Evolutionary conservation across 2,329 filamentous ascomycete genomes (phyloP).

Genomic region (Escovopsis weberi): DNA sequence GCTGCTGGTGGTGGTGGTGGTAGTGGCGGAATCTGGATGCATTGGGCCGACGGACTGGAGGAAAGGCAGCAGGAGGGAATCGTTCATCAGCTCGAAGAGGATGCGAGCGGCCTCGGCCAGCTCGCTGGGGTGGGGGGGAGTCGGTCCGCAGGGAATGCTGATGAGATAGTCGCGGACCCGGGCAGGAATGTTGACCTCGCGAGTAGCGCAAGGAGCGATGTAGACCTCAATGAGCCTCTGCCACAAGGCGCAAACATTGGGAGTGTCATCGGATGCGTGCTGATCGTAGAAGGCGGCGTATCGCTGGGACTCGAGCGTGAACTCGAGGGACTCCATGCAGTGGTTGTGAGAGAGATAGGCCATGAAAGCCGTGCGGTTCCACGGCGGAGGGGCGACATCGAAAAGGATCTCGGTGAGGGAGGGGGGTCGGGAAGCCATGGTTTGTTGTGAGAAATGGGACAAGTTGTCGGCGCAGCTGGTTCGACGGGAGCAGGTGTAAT

Average conservation of each 20-base stretch:
- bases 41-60: conserved; percentile 48
- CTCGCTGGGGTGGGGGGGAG: conserved; percentile 57
- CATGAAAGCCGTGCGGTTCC: conserved; percentile 86
- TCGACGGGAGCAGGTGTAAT: conserved; percentile 29
- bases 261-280: conserved; percentile 24
- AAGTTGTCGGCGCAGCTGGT: conserved; percentile 33
- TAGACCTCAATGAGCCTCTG: conserved; percentile 79
- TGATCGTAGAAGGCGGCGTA: conserved; percentile 51
- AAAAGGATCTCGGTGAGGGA: conserved; percentile 77
- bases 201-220: conserved; percentile 68
- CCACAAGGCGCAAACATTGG: conserved; percentile 72
- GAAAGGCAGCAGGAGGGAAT: conserved; percentile 86
- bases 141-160: conserved; percentile 33
- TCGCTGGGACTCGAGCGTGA: conserved; percentile 83
- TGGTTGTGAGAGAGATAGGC: conserved; percentile 94
- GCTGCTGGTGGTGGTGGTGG: conserved; percentile 6
- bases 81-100: conserved; percentile 93
- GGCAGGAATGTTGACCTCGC: conserved; percentile 82
- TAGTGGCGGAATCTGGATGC: conserved; percentile 15
- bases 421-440: conserved; percentile 32
- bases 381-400: conserved; percentile 74
- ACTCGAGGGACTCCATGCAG: conserved; percentile 90
- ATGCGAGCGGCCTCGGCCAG: conserved; percentile 75
- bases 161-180: conserved; percentile 73
- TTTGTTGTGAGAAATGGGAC: conserved; percentile 19